Evolutionary conservation across 2,329 filamentous ascomycete genomes (phyloP), one percentile per base, ranked within the genome.

Genomic region (Ceratocystis alfenasii): DNA sequence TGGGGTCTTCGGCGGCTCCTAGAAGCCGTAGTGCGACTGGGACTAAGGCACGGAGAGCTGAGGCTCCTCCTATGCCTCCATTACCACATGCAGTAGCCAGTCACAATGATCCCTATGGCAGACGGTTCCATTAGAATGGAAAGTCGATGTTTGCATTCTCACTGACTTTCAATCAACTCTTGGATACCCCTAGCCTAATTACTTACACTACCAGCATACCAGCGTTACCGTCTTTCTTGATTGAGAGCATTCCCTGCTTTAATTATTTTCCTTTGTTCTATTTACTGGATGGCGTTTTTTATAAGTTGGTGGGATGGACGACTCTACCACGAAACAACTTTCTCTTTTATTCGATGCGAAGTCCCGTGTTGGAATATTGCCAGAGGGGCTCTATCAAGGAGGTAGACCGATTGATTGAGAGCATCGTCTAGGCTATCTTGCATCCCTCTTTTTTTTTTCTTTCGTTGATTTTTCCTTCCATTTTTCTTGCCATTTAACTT

Each of bases 11-110:
- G 30, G 55, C 45, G 10, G 45, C 45, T 0, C 62, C 62, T 17
- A 36, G 62, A 53, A 63, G 62, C n/a, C 55, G 59, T 10, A 53
- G 59, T 22, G 44, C 44, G 3, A 44, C 50, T 46, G 55, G 62
- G 22, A 15, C 44, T 2, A 46, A 63, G 48, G 22, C 36, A 8
- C 25, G 44, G 12, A 57, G 30, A n/a, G 46, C 33, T 1, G 62
- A 63, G 15, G 64, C 64, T 50, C 66, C 66, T 4, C 66, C 66
- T 25, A 62, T 68, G 25, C 66, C 66, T 20, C 64, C 63, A 48
- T 57, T 65, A 44, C 66, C 63, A 10, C 63, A 65, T 63, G 66
- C 66, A n/a, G 50, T 63, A 22, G 30, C 66, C 12, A 65, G 63
- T 7, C 55, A 59, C 33, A 62, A 53, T 20, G 66, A 67, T 63